Evolutionary conservation across 176 grass and related monocot species (phyloP), one percentile per base, ranked within the genome.

Genomic region (Carex cristatella): DNA sequence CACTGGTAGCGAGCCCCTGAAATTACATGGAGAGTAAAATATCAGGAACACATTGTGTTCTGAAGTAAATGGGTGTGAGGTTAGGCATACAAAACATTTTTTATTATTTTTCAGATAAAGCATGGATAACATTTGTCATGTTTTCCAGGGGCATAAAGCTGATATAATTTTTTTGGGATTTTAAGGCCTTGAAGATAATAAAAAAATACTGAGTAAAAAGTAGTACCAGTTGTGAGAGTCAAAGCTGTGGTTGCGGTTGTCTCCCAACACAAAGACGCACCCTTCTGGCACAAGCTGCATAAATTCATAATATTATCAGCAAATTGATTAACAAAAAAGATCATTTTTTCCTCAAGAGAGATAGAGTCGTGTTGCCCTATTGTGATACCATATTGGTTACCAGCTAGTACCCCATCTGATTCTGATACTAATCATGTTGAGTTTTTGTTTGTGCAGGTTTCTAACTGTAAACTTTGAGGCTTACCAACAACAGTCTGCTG

Each of bases 191-290:
- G 54, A 48, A 53, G 16, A 48, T 10, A 61, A 75, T 53, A n/a
- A 59, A 71, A 61, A 38, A 87, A 61, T 10, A 53, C 69, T 38
- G 74, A 54, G 7, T 82, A 73, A 53, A 84, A 63, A 63, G 44
- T 58, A 85, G 83, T 92, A 99, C 96, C 96, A 99, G 65, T 99
- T 89, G 84, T 99, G 96, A 83, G 96, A 99, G 69, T 99, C 96
- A 9, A 88, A 95, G 65, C 96, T 99, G 88, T 99, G 87, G 87
- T 99, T 99, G 27, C 96, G 90, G 74, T 99, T 99, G 76, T 99
- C 96, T 3, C 96, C 96, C 46, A 99, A 62, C 28, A 99, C 96
- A 81, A 99, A 99, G 35, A 99, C 96, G 56, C 81, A 91, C 5
- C 96, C 91, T 87, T 88, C 60, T 59, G 96, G 93, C 15, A 99